Evolutionary conservation across 1,139 yeast species (phyloP).

Genomic region (Cylindricascospora bacillispora): DNA sequence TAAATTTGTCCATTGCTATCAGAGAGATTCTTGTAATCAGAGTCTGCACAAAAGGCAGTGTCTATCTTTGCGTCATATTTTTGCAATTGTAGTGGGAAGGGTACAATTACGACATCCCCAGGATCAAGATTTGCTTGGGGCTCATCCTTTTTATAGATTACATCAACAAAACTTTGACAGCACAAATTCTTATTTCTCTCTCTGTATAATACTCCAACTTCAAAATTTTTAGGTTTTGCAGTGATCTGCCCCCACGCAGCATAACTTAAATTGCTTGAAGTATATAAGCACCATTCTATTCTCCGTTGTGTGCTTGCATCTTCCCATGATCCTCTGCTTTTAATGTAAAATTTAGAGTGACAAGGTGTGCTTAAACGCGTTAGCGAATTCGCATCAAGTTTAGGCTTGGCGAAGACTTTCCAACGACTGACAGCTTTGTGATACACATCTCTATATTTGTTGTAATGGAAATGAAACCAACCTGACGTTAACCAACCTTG

Average conservation of each 20-base stretch:
- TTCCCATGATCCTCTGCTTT: constrained; percentile 23
- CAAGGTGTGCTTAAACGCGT: constrained; percentile 29
- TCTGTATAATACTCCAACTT: constrained; percentile 42
- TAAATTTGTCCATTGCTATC: too few relatives aligned
- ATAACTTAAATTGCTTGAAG: constrained; percentile 52
- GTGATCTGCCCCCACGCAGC: constrained; percentile 53
- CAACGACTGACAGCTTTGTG: constrained; percentile 1
- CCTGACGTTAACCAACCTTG: constrained; percentile 40
- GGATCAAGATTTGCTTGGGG: too few relatives aligned
- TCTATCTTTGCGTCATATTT: too few relatives aligned
- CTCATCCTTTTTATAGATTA: too few relatives aligned
- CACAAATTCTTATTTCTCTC: neutral
- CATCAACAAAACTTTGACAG: neutral
- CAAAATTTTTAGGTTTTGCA: constrained; percentile 30
- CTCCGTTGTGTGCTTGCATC: too few relatives aligned
- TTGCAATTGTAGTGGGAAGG: too few relatives aligned
- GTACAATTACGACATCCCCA: too few relatives aligned
- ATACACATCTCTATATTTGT: constrained; percentile 5
- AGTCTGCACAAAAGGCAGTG: too few relatives aligned
- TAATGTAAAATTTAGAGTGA: constrained; percentile 35
- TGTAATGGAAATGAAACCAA: constrained; percentile 41
- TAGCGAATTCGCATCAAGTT: constrained; percentile 5
- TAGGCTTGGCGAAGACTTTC: constrained; percentile 19
- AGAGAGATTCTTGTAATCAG: too few relatives aligned
- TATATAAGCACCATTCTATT: constrained; percentile 52